Evolutionary conservation across 257 asterid genomes (phyloP).

Genomic region (Solanum dulcamara): DNA sequence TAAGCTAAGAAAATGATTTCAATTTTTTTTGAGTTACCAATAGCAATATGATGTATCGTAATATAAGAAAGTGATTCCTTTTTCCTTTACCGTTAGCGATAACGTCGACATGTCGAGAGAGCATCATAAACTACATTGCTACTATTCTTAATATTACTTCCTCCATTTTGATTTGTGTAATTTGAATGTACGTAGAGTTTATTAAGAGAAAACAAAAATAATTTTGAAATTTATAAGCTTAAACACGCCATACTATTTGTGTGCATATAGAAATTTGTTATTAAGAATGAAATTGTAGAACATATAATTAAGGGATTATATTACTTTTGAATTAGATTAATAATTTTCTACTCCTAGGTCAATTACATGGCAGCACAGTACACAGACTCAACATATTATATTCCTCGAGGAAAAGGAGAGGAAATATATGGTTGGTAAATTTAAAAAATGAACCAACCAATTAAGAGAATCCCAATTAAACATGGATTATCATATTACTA

Average conservation of each 20-base stretch:
- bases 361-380: background rate
- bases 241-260: background rate
- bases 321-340: background rate
- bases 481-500: background rate
- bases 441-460: background rate
- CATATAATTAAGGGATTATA: too few relatives aligned
- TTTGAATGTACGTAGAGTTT: too few relatives aligned
- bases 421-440: background rate
- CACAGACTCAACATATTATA: background rate
- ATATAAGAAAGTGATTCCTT: background rate
- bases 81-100: background rate
- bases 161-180: background rate
- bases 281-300: background rate
- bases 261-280: background rate
- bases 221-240: background rate
- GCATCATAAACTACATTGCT: background rate
- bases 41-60: background rate
- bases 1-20: background rate
- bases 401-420: background rate
- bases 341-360: background rate
- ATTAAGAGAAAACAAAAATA: background rate
- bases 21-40: background rate
- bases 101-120: background rate
- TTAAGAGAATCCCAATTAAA: background rate
- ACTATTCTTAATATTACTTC: background rate